Base-by-base conservation (phyloP, 176 grass and related monocot species). In the Oryza meyeriana region DNA sequence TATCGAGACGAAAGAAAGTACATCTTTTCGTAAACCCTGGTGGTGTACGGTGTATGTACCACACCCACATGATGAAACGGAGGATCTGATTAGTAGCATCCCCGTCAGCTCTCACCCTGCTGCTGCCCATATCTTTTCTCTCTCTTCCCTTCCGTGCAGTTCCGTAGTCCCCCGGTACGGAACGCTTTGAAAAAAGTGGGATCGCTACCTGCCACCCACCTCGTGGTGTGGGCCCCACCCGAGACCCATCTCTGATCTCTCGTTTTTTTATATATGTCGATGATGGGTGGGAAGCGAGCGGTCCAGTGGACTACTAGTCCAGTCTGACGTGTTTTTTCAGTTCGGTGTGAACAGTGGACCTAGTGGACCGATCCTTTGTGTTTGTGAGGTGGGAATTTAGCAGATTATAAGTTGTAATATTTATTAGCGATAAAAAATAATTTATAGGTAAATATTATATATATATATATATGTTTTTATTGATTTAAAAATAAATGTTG, bases 121-220 rank as follows among this genome's bases (percentile, higher is more conserved):
- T 5, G 17, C 17, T 17, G 17, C 47, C 16, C 18, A 4, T 14
- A 10, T 62, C 10, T 5, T 16, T 13, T 10, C 4, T 3, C 10
- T 13, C 62, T 17, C 35, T n/a, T 25, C 22, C 1, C 42, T 80
- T 74, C 77, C 77, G 77, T 86, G 77, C 84, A 8, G 5, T 74
- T 74, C 77, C 77, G 84, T 85, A 79, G 57, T 72, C 33, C 17
- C 64, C 8, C 10, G 9, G 79, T 82, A 77, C 79, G 79, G 73
- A 87, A 32, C 24, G 4, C 1, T 17, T 22, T 18, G 25, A 22
- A 26, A 4, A 10, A 65, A 27, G 36, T 36, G 38, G 8, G 44
- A 13, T 20, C 28, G 18, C 3, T 9, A 13, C 62, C 1, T 13
- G 14, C 44, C 61, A 32, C 31, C 62, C 0, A 1, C 18, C 40